phyloP scores from a whole-genome alignment of 108 stramenopile genomes.

The Ochromonas danica region DNA sequence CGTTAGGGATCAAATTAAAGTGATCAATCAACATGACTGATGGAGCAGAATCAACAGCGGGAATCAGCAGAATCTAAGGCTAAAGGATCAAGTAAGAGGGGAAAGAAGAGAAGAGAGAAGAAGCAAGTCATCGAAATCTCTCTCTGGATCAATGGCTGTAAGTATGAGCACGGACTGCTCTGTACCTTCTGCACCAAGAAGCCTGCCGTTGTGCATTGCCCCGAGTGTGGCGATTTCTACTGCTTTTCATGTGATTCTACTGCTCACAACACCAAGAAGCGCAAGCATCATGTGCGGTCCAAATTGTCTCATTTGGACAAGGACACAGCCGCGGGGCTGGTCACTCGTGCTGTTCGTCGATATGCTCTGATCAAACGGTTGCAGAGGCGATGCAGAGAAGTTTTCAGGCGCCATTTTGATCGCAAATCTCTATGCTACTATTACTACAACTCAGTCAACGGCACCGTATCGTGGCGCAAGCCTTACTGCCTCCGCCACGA shows the following conservation, averaged over 20 bases:
- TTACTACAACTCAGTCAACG: conserved; percentile 8
- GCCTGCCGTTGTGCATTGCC: conserved; percentile 12
- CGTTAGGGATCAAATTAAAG: too few species aligned
- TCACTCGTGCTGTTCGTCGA: background rate
- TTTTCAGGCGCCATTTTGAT: conserved; percentile 1
- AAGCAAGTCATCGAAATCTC: conserved; percentile 23
- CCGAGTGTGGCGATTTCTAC: conserved; percentile 22
- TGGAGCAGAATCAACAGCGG: too few species aligned
- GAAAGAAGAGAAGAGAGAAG: conserved; percentile 10
- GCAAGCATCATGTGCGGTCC: conserved; percentile 24
- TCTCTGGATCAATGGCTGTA: conserved; percentile 22
- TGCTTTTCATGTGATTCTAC: conserved; percentile 23
- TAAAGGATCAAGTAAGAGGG: conserved; percentile 18
- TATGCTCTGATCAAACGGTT: background rate
- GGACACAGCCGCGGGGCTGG: background rate
- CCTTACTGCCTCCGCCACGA: conserved; percentile 18
- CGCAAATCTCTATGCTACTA: background rate
- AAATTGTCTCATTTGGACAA: conserved; percentile 2
- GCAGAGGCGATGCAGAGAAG: background rate
- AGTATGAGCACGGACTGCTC: conserved; percentile 8
- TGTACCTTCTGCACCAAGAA: conserved; percentile 25
- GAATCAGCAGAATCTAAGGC: too few species aligned
- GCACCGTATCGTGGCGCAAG: conserved; percentile 30
- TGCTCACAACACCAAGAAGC: conserved; percentile 22
- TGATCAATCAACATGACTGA: too few species aligned